Percentiles rank a stretch among this genome's conserved stretches.
phyloP scores from a whole-genome alignment of 2,329 filamentous ascomycete species.

The Cytospora mali region DNA sequence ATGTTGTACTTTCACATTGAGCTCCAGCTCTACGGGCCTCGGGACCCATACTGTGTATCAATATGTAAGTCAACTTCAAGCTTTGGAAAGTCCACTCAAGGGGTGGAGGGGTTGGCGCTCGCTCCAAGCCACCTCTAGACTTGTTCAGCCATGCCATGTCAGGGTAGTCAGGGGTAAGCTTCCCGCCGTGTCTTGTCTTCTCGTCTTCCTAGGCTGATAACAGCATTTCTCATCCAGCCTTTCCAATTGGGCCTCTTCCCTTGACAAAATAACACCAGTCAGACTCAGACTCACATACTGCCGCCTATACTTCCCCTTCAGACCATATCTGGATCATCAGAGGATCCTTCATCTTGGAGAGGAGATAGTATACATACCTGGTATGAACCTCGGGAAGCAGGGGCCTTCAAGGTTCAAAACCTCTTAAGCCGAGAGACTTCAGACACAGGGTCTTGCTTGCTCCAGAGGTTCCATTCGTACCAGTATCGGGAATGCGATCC shows the following conservation, averaged over 20 bases:
- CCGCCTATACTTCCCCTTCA: neutral
- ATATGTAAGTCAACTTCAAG: neutral
- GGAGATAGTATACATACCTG: neutral
- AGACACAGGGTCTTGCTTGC: too few relatives aligned
- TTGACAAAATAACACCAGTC: neutral
- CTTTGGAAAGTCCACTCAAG: neutral
- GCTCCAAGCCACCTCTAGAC: neutral
- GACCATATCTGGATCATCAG: neutral
- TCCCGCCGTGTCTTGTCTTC: neutral
- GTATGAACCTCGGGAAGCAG: too few relatives aligned
- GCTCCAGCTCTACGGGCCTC: too few relatives aligned
- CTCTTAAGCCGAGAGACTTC: neutral
- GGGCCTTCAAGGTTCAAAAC: neutral
- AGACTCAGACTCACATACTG: too few relatives aligned
- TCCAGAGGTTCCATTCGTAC: too few relatives aligned
- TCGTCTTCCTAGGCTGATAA: neutral
- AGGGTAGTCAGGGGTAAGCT: too few relatives aligned
- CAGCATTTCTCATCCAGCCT: neutral
- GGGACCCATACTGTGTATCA: too few relatives aligned
- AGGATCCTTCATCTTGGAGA: neutral
- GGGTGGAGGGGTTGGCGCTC: neutral
- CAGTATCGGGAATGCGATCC: too few relatives aligned
- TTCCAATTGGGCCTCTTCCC: neutral
- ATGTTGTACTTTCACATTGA: too few relatives aligned
- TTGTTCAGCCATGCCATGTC: too few relatives aligned